Conservation (phyloP, 2,329 filamentous ascomycete genomes). For the Lasiodiplodia gonubiensis region DNA sequence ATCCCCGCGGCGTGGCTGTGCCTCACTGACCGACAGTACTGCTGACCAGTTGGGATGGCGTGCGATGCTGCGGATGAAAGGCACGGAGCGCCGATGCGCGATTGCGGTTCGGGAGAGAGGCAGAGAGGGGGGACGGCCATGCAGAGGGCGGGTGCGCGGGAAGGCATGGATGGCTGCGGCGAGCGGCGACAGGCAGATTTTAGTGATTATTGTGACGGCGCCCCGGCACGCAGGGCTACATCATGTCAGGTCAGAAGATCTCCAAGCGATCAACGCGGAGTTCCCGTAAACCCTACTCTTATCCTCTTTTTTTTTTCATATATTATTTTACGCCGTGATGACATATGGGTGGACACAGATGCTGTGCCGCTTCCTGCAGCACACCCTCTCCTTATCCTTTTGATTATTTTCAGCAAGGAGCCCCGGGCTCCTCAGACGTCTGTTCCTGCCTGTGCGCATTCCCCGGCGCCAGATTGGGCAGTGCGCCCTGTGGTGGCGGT, state of each 20-base stretch:
- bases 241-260: slow-evolving; percentile 28
- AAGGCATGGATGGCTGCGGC: slow-evolving; percentile 19
- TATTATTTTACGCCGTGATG: neutral
- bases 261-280: slow-evolving; percentile 25
- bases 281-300: slow-evolving; percentile 6
- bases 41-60: slow-evolving; percentile 1
- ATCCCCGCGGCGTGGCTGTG: slow-evolving; percentile 20
- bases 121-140: neutral
- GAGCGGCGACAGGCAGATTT: neutral
- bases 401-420: neutral
- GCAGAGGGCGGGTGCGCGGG: slow-evolving; percentile 21
- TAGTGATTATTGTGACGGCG: neutral
- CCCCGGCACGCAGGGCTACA: neutral
- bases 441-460: neutral
- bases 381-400: neutral
- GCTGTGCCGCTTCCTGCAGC: slow-evolving; percentile 4
- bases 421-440: neutral
- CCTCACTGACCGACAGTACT: neutral
- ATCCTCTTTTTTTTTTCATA: neutral
- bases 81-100: slow-evolving; percentile 8
- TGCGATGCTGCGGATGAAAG: slow-evolving; percentile 2
- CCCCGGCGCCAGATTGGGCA: neutral
- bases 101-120: neutral
- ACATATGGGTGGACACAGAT: neutral
- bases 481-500: slow-evolving; percentile 7